Percentiles rank a stretch among this genome's conserved stretches.
Conservation (phyloP, 495 filamentous ascomycete species). For the Xylaria flabelliformis region DNA sequence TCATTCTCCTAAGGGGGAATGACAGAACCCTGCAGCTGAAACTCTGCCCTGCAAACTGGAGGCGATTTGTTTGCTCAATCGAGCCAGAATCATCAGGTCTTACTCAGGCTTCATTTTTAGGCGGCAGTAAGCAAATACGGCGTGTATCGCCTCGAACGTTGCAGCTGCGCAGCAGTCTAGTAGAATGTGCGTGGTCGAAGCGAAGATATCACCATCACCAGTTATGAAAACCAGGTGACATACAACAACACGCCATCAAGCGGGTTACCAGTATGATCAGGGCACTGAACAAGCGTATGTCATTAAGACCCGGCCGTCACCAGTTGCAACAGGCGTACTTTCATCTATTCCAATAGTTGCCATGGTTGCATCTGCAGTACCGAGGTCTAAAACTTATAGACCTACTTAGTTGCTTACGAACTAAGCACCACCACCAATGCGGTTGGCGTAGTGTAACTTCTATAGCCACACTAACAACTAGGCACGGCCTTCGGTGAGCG, state of each 20-base stretch:
- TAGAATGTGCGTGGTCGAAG: background rate
- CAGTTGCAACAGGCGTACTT: background rate
- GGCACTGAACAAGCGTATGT: background rate
- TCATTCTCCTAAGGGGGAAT: background rate
- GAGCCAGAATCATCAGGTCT: constrained; percentile 21
- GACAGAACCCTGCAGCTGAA: constrained; percentile 26
- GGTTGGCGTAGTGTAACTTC: background rate
- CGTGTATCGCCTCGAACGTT: constrained; percentile 7
- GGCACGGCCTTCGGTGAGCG: constrained; percentile 24
- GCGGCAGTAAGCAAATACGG: constrained; percentile 21
- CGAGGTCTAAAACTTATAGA: constrained; percentile 2
- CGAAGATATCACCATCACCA: background rate
- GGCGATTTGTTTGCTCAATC: constrained; percentile 22
- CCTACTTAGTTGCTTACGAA: background rate
- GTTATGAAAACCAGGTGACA: background rate
- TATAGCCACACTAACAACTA: background rate
- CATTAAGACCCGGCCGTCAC: background rate
- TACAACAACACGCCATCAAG: background rate
- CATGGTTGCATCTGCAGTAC: background rate
- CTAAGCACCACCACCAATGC: background rate
- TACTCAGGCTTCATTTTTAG: constrained; percentile 8
- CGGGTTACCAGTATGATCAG: too few species aligned
- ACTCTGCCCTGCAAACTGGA: constrained; percentile 9
- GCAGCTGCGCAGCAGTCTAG: background rate
- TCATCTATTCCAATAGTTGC: too few species aligned